Base-by-base conservation (phyloP, 2,329 filamentous ascomycete genomes). In the Fusarium setosum region DNA sequence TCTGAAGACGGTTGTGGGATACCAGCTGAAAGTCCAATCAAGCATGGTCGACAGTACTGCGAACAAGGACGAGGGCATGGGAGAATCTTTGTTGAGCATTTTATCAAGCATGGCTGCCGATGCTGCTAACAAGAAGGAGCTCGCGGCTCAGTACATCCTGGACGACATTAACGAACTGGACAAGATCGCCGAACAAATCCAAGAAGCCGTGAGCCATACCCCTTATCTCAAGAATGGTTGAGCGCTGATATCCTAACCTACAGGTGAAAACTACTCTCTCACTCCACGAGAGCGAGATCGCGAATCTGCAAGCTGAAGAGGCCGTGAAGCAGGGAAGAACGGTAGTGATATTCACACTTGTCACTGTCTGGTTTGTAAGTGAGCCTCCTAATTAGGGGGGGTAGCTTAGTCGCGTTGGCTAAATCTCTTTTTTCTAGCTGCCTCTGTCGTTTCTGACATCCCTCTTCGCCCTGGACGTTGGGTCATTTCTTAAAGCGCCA, bases 81-180 rank as follows among this genome's bases (percentile, higher is more conserved):
- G n/a, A n/a, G n/a, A n/a, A n/a, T n/a, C n/a, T n/a, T n/a, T n/a
- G n/a, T n/a, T n/a, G n/a, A n/a, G n/a, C n/a, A n/a, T n/a, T n/a
- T n/a, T n/a, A n/a, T n/a, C n/a, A n/a, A 17, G 5, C 41, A 44
- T 17, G 11, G 23, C 11, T 26, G 10, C 10, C 11, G 6, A 24
- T 26, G 17, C 0, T 0, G 23, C 6, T 5, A 3, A n/a, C 2
- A 0, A 10, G 0, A 10, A 44, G 1, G 41, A 44, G 0, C 23
- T 44, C 12, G 17, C 23, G 8, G 26, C 21, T 4, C 0, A 29
- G 0, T 44, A 20, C 3, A 6, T 44, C 6, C 5, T 29, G 0
- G 17, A 6, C 8, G 11, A 29, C 11, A 5, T 44, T 4, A 1
- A 29, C 4, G 23, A 29, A 26, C 3, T 44, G 1, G 23, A 29